Percentiles rank a stretch among this genome's conserved stretches.
Evolutionary conservation across 208 protist species (phyloP).

Genomic region (Crithidia expoeki): DNA sequence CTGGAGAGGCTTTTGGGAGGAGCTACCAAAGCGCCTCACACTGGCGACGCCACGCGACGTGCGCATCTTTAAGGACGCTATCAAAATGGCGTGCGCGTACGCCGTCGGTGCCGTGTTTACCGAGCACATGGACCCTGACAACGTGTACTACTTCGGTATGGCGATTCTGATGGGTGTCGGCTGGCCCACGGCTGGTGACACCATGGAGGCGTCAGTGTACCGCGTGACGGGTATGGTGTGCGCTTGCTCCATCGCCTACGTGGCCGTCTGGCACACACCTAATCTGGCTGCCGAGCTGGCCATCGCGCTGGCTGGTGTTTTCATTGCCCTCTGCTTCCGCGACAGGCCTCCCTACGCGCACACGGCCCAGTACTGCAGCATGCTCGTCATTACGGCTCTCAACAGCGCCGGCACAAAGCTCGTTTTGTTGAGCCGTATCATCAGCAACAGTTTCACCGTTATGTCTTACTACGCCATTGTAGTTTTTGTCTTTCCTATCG

Average conservation of each 20-base stretch:
- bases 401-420: conserved; percentile 32
- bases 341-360: conserved; percentile 38
- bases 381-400: conserved; percentile 43
- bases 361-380: conserved; percentile 49
- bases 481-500: conserved; percentile 66
- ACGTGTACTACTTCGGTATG: conserved; percentile 72
- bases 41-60: conserved; percentile 68
- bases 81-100: conserved; percentile 54
- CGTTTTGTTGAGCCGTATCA: conserved; percentile 40
- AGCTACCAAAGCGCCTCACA: conserved; percentile 60
- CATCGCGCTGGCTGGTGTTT: conserved; percentile 35
- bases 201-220: conserved; percentile 58
- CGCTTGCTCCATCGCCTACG: conserved; percentile 50
- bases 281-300: conserved; percentile 34
- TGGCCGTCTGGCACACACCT: conserved; percentile 39
- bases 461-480: conserved; percentile 72
- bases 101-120: conserved; percentile 51
- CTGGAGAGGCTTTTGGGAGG: conserved; percentile 65
- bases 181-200: conserved; percentile 58
- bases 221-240: conserved; percentile 57
- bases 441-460: conserved; percentile 54
- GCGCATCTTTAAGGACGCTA: conserved; percentile 69
- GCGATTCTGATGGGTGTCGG: conserved; percentile 67
- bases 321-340: conserved; percentile 41
- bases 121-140: conserved; percentile 46